Evolutionary conservation across 176 grass and related monocot species (phyloP).

Genomic region (Lolium rigidum): DNA sequence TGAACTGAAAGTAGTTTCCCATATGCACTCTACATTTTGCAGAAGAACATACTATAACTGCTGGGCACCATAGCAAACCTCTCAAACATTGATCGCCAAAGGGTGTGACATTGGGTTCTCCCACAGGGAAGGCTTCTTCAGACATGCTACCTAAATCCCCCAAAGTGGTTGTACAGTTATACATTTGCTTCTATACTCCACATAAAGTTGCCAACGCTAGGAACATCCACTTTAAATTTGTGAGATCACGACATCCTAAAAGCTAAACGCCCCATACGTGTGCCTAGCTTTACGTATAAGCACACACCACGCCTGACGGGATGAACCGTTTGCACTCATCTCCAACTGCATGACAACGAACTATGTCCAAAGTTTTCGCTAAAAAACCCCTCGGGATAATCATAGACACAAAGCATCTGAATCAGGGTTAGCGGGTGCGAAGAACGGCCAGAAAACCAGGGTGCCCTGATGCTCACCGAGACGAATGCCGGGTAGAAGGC

Average conservation of each 20-base stretch:
- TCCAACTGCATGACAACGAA: neutral
- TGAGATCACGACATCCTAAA: neutral
- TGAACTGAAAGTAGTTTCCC: neutral
- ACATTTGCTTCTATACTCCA: neutral
- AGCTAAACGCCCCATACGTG: neutral
- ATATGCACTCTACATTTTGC: neutral
- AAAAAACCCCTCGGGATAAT: neutral
- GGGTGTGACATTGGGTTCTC: neutral
- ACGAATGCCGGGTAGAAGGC: conserved; percentile 85
- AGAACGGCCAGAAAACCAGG: neutral
- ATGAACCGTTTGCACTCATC: neutral
- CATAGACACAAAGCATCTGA: neutral
- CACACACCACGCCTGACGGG: neutral
- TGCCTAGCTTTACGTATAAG: neutral
- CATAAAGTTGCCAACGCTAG: neutral
- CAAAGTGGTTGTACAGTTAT: neutral
- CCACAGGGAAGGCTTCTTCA: conserved; percentile 15
- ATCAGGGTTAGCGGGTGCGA: neutral
- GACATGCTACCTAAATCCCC: neutral
- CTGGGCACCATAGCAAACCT: neutral
- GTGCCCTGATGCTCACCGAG: conserved; percentile 52
- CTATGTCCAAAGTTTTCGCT: neutral
- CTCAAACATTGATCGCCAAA: neutral
- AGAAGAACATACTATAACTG: neutral
- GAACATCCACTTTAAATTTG: neutral